phyloP scores from a whole-genome alignment of 2,329 filamentous ascomycete species.

The Penicillium fuscoglaucum region DNA sequence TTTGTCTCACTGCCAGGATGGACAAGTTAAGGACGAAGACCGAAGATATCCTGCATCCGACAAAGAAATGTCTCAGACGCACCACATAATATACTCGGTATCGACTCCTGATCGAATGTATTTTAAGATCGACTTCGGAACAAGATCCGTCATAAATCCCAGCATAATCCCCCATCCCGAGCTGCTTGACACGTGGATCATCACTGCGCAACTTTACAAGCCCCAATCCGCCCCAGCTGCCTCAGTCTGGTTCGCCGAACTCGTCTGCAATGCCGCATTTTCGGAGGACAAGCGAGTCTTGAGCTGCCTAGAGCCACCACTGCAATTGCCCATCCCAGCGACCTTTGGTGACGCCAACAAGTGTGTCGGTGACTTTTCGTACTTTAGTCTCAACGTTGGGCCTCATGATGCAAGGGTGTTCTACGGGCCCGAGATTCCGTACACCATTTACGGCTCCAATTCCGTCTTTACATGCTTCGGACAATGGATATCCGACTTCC shows the following conservation, averaged over 20 bases:
- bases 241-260: slow-evolving; percentile 44
- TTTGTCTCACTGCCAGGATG: neutral
- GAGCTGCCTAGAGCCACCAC: slow-evolving; percentile 45
- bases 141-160: slow-evolving; percentile 51
- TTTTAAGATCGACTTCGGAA: slow-evolving; percentile 53
- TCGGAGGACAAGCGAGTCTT: slow-evolving; percentile 31
- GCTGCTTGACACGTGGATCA: slow-evolving; percentile 50
- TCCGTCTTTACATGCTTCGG: slow-evolving; percentile 58
- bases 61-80: slow-evolving; percentile 14
- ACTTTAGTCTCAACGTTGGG: slow-evolving; percentile 50
- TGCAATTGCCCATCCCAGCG: slow-evolving; percentile 49
- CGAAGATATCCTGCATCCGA: neutral
- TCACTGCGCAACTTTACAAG: slow-evolving; percentile 52
- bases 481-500: slow-evolving; percentile 58
- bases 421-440: slow-evolving; percentile 53
- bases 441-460: slow-evolving; percentile 58
- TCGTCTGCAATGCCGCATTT: slow-evolving; percentile 55
- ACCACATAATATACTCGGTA: slow-evolving; percentile 47
- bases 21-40: neutral
- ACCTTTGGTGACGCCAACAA: slow-evolving; percentile 46
- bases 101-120: slow-evolving; percentile 50
- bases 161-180: slow-evolving; percentile 60
- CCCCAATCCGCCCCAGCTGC: slow-evolving; percentile 20
- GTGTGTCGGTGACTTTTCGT: slow-evolving; percentile 49
- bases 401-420: slow-evolving; percentile 62